Evolutionary conservation across 495 filamentous ascomycete genomes (phyloP), one percentile per base, ranked within the genome.

Genomic region (Aspergillus affinis): DNA sequence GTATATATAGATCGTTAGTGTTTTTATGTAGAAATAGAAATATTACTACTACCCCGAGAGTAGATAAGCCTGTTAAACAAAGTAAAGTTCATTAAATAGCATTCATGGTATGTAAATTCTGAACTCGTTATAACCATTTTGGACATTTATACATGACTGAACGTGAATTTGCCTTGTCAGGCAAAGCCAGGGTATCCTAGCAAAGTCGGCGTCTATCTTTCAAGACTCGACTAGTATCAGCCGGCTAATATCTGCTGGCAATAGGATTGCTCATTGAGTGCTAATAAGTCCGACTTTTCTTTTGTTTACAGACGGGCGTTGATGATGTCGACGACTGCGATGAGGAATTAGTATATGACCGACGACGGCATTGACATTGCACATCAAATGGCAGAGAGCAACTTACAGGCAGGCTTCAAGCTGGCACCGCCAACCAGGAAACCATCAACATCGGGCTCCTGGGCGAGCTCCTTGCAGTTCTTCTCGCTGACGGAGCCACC

Each of bases 381-480:
- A 29, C 10, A 20, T 17, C n/a, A 20, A 18, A 53, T 29, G 29
- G 49, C 2, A 56, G 48, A 20, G 26, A 26, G 51, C 27, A 70
- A 88, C 91, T 82, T 78, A 93, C 91, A 97, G 66, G 93, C 94
- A 67, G 94, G 94, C 86, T 98, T 98, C 81, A 98, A 85, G 79
- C 91, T 96, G 65, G 94, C 94, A 76, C 94, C 94, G 67, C 94
- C 94, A 70, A 98, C 94, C 67, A 98, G 85, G 84, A 98, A 98
- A 20, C 94, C 94, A 75, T 98, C 94, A 76, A 98, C 93, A 81
- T 98, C 95, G 60, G 82, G 72, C 84, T 97, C 85, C 80, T 89
- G 90, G 65, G 89, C 88, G 68, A 98, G 85, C 27, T 97, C 93
- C 69, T 85, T 87, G 82, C 90, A 94, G 86, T 98, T 98, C 89